A percentile compares a stretch with the other conserved stretches of the same genome.
phyloP scores from a whole-genome alignment of 306 rosid species.

The Sindora glabra region DNA sequence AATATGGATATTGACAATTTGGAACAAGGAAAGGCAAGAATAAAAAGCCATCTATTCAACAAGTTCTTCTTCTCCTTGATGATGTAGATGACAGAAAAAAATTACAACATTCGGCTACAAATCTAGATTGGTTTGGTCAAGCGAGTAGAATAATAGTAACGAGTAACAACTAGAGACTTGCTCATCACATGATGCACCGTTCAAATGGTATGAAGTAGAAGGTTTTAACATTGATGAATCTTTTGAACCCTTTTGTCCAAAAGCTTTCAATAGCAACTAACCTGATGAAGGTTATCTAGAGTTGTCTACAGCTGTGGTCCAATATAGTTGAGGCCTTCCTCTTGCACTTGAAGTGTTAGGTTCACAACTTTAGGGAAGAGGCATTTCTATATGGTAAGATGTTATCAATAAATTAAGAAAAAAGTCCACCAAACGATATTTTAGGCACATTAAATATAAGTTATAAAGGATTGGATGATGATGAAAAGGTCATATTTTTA shows the following conservation, averaged over 20 bases:
- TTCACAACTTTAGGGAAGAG: neutral
- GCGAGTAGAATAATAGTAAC: neutral
- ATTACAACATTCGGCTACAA: neutral
- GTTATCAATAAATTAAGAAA: neutral
- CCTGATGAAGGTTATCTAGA: neutral
- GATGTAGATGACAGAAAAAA: neutral
- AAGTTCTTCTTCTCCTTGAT: neutral
- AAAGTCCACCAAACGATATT: neutral
- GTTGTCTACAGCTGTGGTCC: neutral
- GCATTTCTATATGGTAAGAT: neutral
- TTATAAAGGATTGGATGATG: neutral
- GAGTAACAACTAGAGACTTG: neutral
- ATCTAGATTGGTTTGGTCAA: too few relatives aligned
- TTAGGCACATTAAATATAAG: neutral
- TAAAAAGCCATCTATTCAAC: neutral
- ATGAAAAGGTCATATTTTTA: constrained; percentile 1
- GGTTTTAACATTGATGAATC: neutral
- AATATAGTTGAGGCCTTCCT: neutral
- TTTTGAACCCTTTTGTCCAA: neutral
- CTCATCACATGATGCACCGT: neutral
- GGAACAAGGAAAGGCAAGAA: neutral
- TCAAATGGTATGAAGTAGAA: neutral
- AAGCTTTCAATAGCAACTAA: neutral
- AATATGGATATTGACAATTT: neutral
- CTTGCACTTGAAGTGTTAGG: neutral